Base-by-base conservation (phyloP, 768 basidiomycete species). In the Amanita rubescens region DNA sequence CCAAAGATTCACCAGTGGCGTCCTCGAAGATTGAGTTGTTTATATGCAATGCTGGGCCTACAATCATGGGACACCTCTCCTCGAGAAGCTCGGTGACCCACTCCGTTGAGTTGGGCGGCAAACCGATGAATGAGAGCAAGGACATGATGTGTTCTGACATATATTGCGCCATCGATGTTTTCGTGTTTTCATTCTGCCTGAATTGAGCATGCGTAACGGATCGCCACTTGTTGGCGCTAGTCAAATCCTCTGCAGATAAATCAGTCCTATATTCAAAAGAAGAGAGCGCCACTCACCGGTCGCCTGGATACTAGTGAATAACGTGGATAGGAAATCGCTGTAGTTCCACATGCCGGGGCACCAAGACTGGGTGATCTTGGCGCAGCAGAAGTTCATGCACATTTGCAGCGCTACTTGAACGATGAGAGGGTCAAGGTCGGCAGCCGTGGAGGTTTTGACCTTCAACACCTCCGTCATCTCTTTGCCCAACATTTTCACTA, bases 311-410 rank as follows among this genome's bases (percentile, higher is more conserved):
- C 70, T 67, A 24, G 67, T 63, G 54, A 70, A 69, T 44, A 73
- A 55, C 1, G 67, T 66, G 3, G 65, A 65, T 53, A 74, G 59
- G 58, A 75, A 71, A 30, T 67, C 68, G 20, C 65, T 66, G 38
- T 72, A 72, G 17, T 72, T 72, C 72, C 71, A 74, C 51, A 73
- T 69, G 49, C 65, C 64, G 11, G 71, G 71, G 53, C 70, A 73
- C 73, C 73, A 74, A 30, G 74, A 69, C 57, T 64, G 64, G 60
- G 71, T 69, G 60, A 74, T 70, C 57, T 65, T 70, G 55, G 60
- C 62, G 52, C 68, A 71, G 53, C 68, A 73, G 45, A 64, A 65
- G 56, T 65, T 65, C 59, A 75, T 63, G 59, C 70, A 71, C 19
- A 68, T 70, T 62, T 75, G 73, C 58, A 75, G 60, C 12, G 70